Conservation (phyloP, 257 asterid genomes). For the Salvia miltiorrhiza region DNA sequence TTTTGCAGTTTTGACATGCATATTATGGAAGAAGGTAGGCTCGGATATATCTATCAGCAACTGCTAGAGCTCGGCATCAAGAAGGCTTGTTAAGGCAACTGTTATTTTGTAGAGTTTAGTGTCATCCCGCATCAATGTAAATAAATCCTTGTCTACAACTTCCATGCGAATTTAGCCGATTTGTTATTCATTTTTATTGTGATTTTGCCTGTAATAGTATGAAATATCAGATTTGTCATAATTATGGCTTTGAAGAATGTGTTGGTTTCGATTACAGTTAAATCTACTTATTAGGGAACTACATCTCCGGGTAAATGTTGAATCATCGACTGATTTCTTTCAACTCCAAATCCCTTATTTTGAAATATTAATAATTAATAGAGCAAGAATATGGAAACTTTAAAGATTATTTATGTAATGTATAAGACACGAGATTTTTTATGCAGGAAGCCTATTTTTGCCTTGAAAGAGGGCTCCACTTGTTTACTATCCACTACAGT, state of each 20-base stretch:
- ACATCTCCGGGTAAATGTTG: too few relatives aligned
- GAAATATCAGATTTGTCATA: not conserved
- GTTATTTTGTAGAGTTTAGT: not conserved
- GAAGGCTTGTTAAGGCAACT: not conserved
- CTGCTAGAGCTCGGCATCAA: not conserved
- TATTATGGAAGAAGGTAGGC: not conserved
- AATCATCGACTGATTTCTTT: too few relatives aligned
- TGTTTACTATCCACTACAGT: too few relatives aligned
- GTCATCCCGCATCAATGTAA: constrained; percentile 16
- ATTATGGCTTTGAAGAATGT: constrained; percentile 14
- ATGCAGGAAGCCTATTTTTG: too few relatives aligned
- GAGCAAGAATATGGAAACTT: too few relatives aligned
- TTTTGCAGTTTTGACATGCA: constrained; percentile 5
- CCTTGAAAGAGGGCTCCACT: too few relatives aligned
- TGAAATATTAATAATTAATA: too few relatives aligned
- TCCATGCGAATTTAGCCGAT: not conserved
- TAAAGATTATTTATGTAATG: too few relatives aligned
- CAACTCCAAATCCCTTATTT: too few relatives aligned
- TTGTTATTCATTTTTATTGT: constrained; percentile 15
- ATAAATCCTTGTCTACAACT: constrained; percentile 9
- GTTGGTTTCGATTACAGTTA: not conserved
- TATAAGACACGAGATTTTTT: too few relatives aligned
- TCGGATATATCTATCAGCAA: not conserved
- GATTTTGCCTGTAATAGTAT: not conserved
- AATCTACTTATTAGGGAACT: not conserved